phyloP scores from a whole-genome alignment of 2,329 filamentous ascomycete genomes.

The Stachybotrys chartarum region DNA sequence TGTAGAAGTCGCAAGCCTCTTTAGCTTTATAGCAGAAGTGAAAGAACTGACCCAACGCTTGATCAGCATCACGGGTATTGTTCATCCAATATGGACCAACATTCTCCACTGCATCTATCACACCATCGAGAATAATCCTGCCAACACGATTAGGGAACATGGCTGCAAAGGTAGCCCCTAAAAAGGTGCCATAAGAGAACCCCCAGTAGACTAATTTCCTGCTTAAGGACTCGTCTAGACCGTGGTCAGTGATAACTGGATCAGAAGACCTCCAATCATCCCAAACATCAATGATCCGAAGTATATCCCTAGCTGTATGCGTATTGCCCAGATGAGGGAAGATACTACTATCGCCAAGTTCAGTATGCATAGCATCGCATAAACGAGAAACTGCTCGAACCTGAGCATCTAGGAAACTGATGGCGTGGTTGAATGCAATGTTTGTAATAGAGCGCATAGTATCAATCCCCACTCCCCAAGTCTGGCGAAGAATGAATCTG shows the following conservation, averaged over 20 bases:
- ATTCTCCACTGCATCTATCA: constrained; percentile 6
- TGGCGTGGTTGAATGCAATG: background rate
- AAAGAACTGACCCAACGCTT: constrained; percentile 24
- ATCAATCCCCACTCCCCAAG: background rate
- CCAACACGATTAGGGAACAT: constrained; percentile 14
- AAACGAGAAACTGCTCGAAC: background rate
- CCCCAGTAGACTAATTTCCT: constrained; percentile 24
- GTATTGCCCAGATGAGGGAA: constrained; percentile 19
- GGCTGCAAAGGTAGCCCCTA: constrained; percentile 10
- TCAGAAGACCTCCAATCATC: background rate
- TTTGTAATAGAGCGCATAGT: too few species aligned
- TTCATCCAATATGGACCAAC: constrained; percentile 19
- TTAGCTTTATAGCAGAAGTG: constrained; percentile 24
- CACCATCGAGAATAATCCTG: constrained; percentile 10
- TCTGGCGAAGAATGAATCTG: constrained; percentile 6
- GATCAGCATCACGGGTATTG: constrained; percentile 29
- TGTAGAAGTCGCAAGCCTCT: background rate
- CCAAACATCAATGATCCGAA: constrained; percentile 26
- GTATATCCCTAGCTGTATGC: constrained; percentile 29
- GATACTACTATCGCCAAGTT: constrained; percentile 5
- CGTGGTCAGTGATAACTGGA: constrained; percentile 8
- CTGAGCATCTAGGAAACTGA: background rate
- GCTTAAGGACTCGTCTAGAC: constrained; percentile 15
- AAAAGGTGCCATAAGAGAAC: constrained; percentile 10
- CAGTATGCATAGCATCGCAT: constrained; percentile 15